Conservation (phyloP, 116 monocot genomes). For the Thalassia testudinum region DNA sequence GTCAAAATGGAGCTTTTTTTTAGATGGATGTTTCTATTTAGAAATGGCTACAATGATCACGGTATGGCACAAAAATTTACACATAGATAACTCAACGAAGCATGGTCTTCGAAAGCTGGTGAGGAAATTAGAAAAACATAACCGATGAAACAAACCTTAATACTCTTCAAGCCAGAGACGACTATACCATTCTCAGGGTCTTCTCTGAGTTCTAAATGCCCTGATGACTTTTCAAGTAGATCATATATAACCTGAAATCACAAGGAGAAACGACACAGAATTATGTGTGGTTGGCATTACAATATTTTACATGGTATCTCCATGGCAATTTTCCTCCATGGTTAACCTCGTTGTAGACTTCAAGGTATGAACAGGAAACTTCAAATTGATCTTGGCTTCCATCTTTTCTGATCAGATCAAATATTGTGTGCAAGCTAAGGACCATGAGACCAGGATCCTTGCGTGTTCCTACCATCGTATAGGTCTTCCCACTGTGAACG, state of each 20-base stretch:
- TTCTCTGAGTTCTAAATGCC: slow-evolving; percentile 91
- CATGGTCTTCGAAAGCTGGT: too few relatives aligned
- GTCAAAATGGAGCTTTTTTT: too few relatives aligned
- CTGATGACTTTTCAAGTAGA: slow-evolving; percentile 92
- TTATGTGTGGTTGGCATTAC: too few relatives aligned
- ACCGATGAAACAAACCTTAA: slow-evolving; percentile 44
- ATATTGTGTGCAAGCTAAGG: slow-evolving; percentile 88
- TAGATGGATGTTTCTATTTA: too few relatives aligned
- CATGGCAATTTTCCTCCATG: too few relatives aligned
- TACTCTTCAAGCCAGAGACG: slow-evolving; percentile 86
- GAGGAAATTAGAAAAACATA: slow-evolving; percentile 1
- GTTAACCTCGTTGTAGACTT: slow-evolving; percentile 93
- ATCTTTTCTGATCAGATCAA: slow-evolving; percentile 82
- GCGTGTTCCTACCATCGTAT: slow-evolving; percentile 92
- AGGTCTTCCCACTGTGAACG: slow-evolving; percentile 81
- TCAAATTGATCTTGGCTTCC: slow-evolving; percentile 67
- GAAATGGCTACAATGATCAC: too few relatives aligned
- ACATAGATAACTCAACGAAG: too few relatives aligned
- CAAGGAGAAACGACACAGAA: not conserved
- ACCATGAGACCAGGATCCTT: slow-evolving; percentile 97
- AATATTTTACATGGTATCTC: too few relatives aligned
- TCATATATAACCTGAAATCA: slow-evolving; percentile 82
- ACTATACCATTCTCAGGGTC: slow-evolving; percentile 82
- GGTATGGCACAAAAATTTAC: too few relatives aligned
- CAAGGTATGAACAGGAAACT: slow-evolving; percentile 92